Base-by-base conservation (phyloP, 345 rosid genomes). In the Rhizophora apiculata region DNA sequence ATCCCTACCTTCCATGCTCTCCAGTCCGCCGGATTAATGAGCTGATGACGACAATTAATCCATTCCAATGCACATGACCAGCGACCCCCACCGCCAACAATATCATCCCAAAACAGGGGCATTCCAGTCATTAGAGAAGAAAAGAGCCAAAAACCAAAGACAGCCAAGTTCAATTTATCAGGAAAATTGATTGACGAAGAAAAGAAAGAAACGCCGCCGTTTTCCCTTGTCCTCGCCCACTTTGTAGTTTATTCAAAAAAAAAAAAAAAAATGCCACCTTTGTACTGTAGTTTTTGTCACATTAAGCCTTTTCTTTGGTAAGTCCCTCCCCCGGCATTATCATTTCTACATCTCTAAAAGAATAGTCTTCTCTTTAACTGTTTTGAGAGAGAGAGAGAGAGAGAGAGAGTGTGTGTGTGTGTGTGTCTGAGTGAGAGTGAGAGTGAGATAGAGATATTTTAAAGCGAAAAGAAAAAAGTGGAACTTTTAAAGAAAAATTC, bases 141-240 rank as follows among this genome's bases (percentile, higher is more conserved):
- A 19, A 57, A 61, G 26, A 72, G 39, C 24, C 58, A 63, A 57
- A 60, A 34, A 34, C 37, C 37, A 34, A 7, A 34, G 37, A 8
- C 8, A 34, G 9, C 9, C 37, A 34, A 8, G 37, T 34, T 34
- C 37, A 34, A 34, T 34, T 34, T 0, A 34, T 34, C 37, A 0
- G 37, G 5, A 34, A 34, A 34, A 34, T 34, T 34, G 0, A 8
- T 9, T 6, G 37, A 51, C 9, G 34, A 62, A 62, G 53, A 39
- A 20, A 37, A 64, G 64, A 46, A 31, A 8, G 57, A 56, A 60
- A 74, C 82, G 75, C 15, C 71, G 64, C 68, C 76, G 74, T 54
- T 24, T 63, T 6, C 7, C 8, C 4, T 4, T 8, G 0, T 16
- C 56, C 19, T 21, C 29, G 27, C 3, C 26, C 13, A 3, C 20